Evolutionary conservation across 1,139 yeast species (phyloP), one percentile per base, ranked within the genome.

Genomic region (Pichia sp.): DNA sequence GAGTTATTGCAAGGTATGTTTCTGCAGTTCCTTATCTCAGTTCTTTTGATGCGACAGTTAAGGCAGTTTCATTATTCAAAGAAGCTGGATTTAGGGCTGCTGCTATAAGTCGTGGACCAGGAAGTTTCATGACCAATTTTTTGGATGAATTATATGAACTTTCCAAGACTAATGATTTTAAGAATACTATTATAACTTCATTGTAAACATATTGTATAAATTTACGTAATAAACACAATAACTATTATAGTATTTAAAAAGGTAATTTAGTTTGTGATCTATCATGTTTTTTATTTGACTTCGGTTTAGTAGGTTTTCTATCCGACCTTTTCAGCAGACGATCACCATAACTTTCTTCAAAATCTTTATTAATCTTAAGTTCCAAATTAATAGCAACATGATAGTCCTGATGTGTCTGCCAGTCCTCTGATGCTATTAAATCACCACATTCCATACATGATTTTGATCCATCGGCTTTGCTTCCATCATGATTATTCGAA

Each of bases 41-140:
- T 42, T 57, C 73, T 1, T 74, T 69, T 49, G 60, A 62, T 8
- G 80, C 86, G 0, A 76, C 79, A 1, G 68, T 72, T 2, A 68
- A 72, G 1, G 95, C 94, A 0, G 78, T 86, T 3, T 43, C 64
- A 1, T 52, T 79, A 10, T 87, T 82, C 63, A 86, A 86, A 46
- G 59, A 67, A 26, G 87, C 94, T 0, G 90, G 95, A 3, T 67
- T 62, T 30, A 43, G 58, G 3, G 94, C 94, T 0, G 80, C 52
- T 8, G 30, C 26, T 7, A 30, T 16, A 3, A 56, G 57, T 2
- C 35, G 35, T 6, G 62, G 60, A 0, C 56, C 62, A 6, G 63
- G 62, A 12, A 43, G 55, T 3, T 60, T 58, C 44, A 45, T 43
- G 33, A 35, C 38, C 6, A 39, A 37, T 22, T 60, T 60, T 39